Evolutionary conservation across 257 asterid species (phyloP).

Genomic region (Forsythia suspensa): DNA sequence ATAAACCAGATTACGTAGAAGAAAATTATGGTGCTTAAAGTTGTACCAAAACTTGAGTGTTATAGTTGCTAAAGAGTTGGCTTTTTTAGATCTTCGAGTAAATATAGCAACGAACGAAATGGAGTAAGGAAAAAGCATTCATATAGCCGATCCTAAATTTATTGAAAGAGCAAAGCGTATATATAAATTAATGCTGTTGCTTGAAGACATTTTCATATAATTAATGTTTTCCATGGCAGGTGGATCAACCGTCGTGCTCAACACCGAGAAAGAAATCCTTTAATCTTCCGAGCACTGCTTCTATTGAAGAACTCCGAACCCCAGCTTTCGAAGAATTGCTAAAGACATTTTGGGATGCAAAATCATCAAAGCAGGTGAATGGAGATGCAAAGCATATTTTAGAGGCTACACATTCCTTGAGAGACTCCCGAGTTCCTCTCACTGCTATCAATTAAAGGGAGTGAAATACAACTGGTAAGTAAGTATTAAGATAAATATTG

Average conservation of each 20-base stretch:
- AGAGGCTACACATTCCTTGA: constrained; percentile 57
- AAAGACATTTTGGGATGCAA: constrained; percentile 77
- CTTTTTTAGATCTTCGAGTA: too few relatives aligned
- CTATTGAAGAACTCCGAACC: constrained; percentile 84
- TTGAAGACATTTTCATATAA: too few relatives aligned
- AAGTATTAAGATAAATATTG: neutral
- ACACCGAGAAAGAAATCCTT: constrained; percentile 72
- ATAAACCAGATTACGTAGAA: neutral
- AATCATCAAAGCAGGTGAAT: constrained; percentile 66
- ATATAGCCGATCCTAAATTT: too few relatives aligned
- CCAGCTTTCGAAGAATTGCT: constrained; percentile 87
- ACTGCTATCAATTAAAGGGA: constrained; percentile 57
- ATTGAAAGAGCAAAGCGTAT: too few relatives aligned
- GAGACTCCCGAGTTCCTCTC: constrained; percentile 81
- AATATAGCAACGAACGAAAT: too few relatives aligned
- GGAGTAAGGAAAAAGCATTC: too few relatives aligned
- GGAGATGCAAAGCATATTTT: constrained; percentile 70
- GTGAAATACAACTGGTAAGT: neutral
- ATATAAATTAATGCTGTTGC: too few relatives aligned
- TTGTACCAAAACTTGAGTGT: too few relatives aligned
- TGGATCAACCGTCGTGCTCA: constrained; percentile 88
- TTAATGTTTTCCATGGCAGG: constrained; percentile 34
- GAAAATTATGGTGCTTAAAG: neutral
- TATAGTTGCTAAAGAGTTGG: too few relatives aligned
- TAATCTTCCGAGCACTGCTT: constrained; percentile 65